A percentile compares a stretch with the other conserved stretches of the same genome.
Conservation (phyloP, 345 rosid genomes). For the Gossypium raimondii region DNA sequence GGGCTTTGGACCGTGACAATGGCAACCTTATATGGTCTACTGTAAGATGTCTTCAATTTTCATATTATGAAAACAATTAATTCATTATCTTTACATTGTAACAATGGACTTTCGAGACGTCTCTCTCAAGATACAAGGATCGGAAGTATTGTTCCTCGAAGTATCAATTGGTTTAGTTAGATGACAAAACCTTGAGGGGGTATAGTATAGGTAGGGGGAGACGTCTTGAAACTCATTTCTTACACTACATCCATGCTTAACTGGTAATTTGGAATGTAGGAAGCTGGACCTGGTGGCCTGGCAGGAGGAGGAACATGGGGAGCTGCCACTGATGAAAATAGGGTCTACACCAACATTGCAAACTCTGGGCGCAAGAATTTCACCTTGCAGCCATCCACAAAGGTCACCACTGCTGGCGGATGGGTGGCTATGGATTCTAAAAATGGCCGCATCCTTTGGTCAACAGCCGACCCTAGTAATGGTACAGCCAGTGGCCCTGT, state of each 20-base stretch:
- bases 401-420: constrained; percentile 14
- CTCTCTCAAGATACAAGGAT: too few species aligned
- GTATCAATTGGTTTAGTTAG: too few species aligned
- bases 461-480: constrained; percentile 20
- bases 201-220: too few species aligned
- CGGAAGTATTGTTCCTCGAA: too few species aligned
- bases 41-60: constrained; percentile 19
- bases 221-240: too few species aligned
- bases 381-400: constrained; percentile 23
- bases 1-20: constrained; percentile 41
- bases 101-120: too few species aligned
- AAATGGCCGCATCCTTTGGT: constrained; percentile 22
- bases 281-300: constrained; percentile 29
- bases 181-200: too few species aligned
- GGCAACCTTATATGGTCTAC: constrained; percentile 38
- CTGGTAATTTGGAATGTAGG: constrained; percentile 10
- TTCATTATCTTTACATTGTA: too few species aligned
- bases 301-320: constrained; percentile 29
- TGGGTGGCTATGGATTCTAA: constrained; percentile 31
- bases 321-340: constrained; percentile 29
- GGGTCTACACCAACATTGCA: constrained; percentile 30
- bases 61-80: background rate
- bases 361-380: constrained; percentile 24
- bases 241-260: background rate
- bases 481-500: constrained; percentile 19